Base-by-base conservation (phyloP, 768 basidiomycete genomes). In the Termitomyces sp. region DNA sequence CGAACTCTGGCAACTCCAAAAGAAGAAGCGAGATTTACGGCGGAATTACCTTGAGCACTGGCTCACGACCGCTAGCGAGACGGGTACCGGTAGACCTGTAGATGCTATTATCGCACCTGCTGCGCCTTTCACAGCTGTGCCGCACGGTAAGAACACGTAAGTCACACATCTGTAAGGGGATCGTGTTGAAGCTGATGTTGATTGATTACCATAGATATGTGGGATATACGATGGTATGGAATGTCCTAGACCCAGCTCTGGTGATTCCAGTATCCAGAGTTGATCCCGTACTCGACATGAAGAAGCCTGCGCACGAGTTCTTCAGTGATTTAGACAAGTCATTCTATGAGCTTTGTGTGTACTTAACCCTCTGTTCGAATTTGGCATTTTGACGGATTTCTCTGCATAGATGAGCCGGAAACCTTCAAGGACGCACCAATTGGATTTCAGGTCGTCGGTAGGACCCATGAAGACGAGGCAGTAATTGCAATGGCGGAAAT, bases 391-490 rank as follows among this genome's bases (percentile, higher is more conserved):
- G n/a, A 33, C 2, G 7, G 20, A 20, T 33, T 22, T 33, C 16
- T 36, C 23, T 36, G n/a, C 12, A 13, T 20, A 44, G 89, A 89
- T 61, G 71, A 84, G 20, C 85, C 87, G 0, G 69, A 73, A 18
- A 72, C 64, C 0, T 88, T 79, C 65, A 67, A 66, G 52, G 77
- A 81, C 52, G 84, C 82, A 0, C 89, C 89, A 0, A 72, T 91
- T 18, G 70, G 74, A 10, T 65, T 91, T 31, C 89, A 91, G 64
- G 64, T 91, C 5, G 75, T 89, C 9, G 87, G 85, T 3, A 75
- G 84, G 41, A 86, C 84, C 4, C 70, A 83, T 51, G 89, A 91
- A 61, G 90, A 91, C 61, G 90, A 91, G 61, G 89, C 83, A 0
- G 80, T 89, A 3, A 78, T 91, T 47, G 78, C 74, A 0, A 83